Base-by-base conservation (phyloP, 306 rosid species). In the Pterocarpus santalinus region DNA sequence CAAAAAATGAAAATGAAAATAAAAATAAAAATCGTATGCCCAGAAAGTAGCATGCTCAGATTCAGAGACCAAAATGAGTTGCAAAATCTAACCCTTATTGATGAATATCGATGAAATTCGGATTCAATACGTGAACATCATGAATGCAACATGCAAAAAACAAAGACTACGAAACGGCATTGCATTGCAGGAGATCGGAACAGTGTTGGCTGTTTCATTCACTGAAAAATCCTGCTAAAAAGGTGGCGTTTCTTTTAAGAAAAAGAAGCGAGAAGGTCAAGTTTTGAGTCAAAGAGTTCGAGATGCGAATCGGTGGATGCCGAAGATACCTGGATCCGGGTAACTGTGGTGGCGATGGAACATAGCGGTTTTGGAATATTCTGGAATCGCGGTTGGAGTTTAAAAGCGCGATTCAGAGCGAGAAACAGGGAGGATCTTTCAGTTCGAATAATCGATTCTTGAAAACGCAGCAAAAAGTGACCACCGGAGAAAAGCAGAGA, bases 291-390 rank as follows among this genome's bases (percentile, higher is more conserved):
- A 39, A 55, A 0, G 38, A 36, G 68, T 57, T 22, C 61, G 34
- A 65, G 57, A 49, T 65, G 44, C 2, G 57, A 66, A 36, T 36
- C 28, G 16, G n/a, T 2, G 60, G 13, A 67, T 0, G 13, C 0
- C 33, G 69, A 13, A 53, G 17, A 12, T 75, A 82, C 85, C 85
- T 61, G 81, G 44, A 68, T 76, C 77, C 46, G 60, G 13, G 1
- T n/a, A 55, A n/a, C 61, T 1, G 61, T 16, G 61, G 69, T n/a
- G 58, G 68, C 32, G 78, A 32, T 69, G 77, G 36, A 76, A 60
- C 81, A 75, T 82, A 63, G 66, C 35, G 65, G 2, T 9, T 53
- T 69, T 46, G 81, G 85, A 64, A 82, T 82, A 82, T 82, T 70
- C 86, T 70, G 43, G 86, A 76, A 76, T 77, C 78, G 61, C 22